Percentiles rank a stretch among this genome's conserved stretches.
phyloP scores from a whole-genome alignment of 1,139 yeast species.

The Suzukiozyma palmioleophila region DNA sequence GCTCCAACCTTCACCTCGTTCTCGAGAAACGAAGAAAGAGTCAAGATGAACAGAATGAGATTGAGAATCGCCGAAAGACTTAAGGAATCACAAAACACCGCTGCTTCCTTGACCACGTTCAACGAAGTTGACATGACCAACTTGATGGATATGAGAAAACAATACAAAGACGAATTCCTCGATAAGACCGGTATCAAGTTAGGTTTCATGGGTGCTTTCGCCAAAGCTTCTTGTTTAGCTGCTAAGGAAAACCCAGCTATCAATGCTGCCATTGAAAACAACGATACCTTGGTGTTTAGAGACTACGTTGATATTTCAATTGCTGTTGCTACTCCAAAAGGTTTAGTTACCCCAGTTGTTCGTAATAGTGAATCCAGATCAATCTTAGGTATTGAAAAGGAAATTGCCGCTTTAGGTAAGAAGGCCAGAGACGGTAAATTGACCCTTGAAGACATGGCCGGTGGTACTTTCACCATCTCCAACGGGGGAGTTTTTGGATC shows the following conservation, averaged over 20 bases:
- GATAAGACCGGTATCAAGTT: conserved; percentile 92
- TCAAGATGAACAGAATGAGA: conserved; percentile 99
- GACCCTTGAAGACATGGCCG: conserved; percentile 97
- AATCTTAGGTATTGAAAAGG: conserved; percentile 86
- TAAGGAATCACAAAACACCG: conserved; percentile 98
- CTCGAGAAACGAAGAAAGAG: conserved; percentile 84
- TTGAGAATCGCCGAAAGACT: conserved; percentile 98
- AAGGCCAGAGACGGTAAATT: conserved; percentile 97
- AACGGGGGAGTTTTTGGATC: conserved; percentile 99
- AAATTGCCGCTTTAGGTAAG: conserved; percentile 73
- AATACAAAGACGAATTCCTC: conserved; percentile 93
- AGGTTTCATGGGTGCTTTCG: conserved; percentile 98
- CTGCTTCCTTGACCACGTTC: conserved; percentile 96
- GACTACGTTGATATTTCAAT: conserved; percentile 94
- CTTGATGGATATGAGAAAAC: conserved; percentile 89
- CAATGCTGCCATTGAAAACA: conserved; percentile 90
- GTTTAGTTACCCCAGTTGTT: conserved; percentile 95
- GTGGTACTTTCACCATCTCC: conserved; percentile 98
- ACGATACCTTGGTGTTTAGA: conserved; percentile 91
- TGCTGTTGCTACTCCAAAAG: conserved; percentile 99
- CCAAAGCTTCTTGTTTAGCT: conserved; percentile 91
- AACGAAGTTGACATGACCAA: conserved; percentile 97
- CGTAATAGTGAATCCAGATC: conserved; percentile 94
- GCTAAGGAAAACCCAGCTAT: conserved; percentile 94
- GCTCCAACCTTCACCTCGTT: conserved; percentile 55